Base-by-base conservation (phyloP, 78 protist species). In the Isochrysis galbana region DNA sequence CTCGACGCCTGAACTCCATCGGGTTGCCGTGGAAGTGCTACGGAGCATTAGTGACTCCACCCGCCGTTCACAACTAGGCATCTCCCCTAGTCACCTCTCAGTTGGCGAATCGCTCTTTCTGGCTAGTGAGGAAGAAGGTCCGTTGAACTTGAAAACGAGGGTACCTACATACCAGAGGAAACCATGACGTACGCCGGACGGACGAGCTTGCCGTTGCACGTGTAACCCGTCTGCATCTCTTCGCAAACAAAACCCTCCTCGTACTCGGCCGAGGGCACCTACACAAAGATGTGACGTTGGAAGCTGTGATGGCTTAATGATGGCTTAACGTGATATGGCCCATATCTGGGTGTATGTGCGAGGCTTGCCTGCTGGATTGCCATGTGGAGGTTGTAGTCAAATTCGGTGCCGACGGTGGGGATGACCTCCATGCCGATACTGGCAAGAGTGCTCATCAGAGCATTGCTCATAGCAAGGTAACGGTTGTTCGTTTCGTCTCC, bases 361-460 rank as follows among this genome's bases (percentile, higher is more conserved):
- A n/a, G n/a, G n/a, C n/a, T 25, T 23, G 0, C 34, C 44, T 44
- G 54, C n/a, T 26, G 38, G 88, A 80, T 80, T 3, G 88, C 88
- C 55, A 29, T 44, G 55, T 80, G 88, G 41, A 80, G 38, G 88
- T 80, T 80, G 88, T 41, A 80, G 38, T 80, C 88, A 38, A 80
- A 80, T 38, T 42, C 55, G 29, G 22, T 0, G 55, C 88, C 88
- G 23, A 29, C 88, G 17, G 88, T 25, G 55, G 3, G 32, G 55
- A 80, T 44, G 39, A 29, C 7, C 38, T 10, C 2, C 32, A 32
- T 1, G 47, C 54, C 88, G 23, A 44, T 34, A 26, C 19, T 38
- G 0, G 14, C 47, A 4, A 77, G 47, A 41, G 84, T 29, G 38
- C 3, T 29, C 55, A 44, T 44, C 32, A 80, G 54, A 21, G 3